These are phyloP conservation scores for Anthoceros angustus DNA, from an alignment of 225 moss, liverwort and hornwort species.

Conservation along the genomic window DNA sequence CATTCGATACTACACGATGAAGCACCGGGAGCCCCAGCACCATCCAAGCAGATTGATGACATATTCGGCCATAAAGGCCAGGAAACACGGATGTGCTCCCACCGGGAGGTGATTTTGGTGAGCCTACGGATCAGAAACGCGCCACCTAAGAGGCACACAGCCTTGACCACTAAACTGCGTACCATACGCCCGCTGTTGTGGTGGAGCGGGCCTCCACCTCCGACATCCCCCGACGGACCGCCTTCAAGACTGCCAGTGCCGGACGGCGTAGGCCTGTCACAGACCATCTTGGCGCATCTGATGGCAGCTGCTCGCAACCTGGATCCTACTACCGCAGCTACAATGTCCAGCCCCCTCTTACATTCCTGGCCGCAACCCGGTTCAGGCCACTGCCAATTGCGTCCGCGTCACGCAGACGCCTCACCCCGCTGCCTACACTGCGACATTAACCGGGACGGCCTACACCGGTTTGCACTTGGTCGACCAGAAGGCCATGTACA, in stretches of 20 bases:
- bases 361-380: too few species aligned
- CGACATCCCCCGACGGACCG: background rate
- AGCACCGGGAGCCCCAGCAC: background rate
- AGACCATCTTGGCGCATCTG: background rate
- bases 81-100: slow-evolving; percentile 56
- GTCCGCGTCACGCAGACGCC: too few species aligned
- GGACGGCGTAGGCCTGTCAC: background rate
- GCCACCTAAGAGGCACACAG: slow-evolving; percentile 56
- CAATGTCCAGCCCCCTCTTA: too few species aligned
- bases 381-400: too few species aligned
- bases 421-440: too few species aligned
- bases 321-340: too few species aligned
- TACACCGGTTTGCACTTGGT: too few species aligned
- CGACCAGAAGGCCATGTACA: too few species aligned
- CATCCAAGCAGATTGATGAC: background rate
- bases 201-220: background rate
- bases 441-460: too few species aligned
- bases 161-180: slow-evolving; percentile 63
- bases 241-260: background rate
- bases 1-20: too few species aligned
- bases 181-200: slow-evolving; percentile 39
- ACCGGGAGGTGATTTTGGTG: slow-evolving; percentile 62
- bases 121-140: slow-evolving; percentile 66
- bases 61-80: background rate
- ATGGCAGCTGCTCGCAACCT: too few species aligned